phyloP scores from a whole-genome alignment of 2,329 filamentous ascomycete genomes.

The Myrmaecium sp. region DNA sequence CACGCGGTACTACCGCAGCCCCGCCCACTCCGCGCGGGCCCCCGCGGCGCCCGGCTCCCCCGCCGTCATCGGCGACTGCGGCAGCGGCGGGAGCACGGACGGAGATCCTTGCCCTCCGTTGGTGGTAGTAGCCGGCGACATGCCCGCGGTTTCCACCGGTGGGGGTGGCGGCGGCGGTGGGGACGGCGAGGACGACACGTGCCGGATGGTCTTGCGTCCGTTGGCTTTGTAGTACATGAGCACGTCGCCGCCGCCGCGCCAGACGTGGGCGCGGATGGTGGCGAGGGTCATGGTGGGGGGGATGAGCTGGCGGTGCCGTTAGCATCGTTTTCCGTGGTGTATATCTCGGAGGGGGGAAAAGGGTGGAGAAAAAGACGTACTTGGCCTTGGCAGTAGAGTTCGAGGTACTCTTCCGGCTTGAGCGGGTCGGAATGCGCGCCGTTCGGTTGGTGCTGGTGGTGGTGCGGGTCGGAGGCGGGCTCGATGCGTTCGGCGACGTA shows the following conservation, averaged over 20 bases:
- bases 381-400: slow-evolving; percentile 87
- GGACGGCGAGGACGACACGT: slow-evolving; percentile 6
- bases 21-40: no score
- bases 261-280: slow-evolving; percentile 78
- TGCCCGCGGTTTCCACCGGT: no score
- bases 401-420: slow-evolving; percentile 80
- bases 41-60: no score
- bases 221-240: slow-evolving; percentile 83
- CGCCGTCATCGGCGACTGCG: no score
- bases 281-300: slow-evolving; percentile 81
- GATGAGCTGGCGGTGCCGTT: slow-evolving; percentile 32
- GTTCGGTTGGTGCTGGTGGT: no score
- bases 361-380: slow-evolving; percentile 31
- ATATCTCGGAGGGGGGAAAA: slow-evolving; percentile 2
- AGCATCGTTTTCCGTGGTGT: neutral
- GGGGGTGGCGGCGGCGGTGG: no score
- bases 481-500: slow-evolving; percentile 92
- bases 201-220: slow-evolving; percentile 49
- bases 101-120: no score
- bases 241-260: slow-evolving; percentile 91
- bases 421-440: no score
- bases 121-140: no score
- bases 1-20: no score
- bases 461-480: slow-evolving; percentile 39
- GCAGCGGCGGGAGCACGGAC: no score